phyloP scores from a whole-genome alignment of 352 stramenopile genomes.

The Pythium angustatum region DNA sequence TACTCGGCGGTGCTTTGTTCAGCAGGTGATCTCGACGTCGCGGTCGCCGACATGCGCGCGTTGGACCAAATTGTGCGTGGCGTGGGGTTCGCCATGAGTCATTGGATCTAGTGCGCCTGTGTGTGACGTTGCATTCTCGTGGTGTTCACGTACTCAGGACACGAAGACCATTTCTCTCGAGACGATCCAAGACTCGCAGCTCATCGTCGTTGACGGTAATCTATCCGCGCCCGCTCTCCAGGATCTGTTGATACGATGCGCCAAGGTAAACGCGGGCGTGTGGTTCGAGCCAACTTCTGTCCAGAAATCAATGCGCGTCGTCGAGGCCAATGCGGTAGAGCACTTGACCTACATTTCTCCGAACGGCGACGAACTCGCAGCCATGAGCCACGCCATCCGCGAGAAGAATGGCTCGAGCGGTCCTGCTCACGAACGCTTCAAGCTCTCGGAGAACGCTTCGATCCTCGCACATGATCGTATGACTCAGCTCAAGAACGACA shows the following conservation, averaged over 20 bases:
- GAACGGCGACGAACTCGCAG: conserved; percentile 73
- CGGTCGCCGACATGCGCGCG: conserved; percentile 86
- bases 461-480: conserved; percentile 48
- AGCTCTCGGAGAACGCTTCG: conserved; percentile 43
- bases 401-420: conserved; percentile 24
- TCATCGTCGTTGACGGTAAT: conserved; percentile 83
- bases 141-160: conserved; percentile 36
- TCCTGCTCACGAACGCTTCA: conserved; percentile 47
- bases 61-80: conserved; percentile 73
- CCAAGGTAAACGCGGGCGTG: conserved; percentile 41
- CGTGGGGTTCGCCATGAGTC: no score
- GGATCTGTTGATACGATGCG: conserved; percentile 50
- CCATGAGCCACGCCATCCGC: conserved; percentile 69
- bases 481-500: conserved; percentile 64
- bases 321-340: conserved; percentile 47
- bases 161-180: conserved; percentile 42
- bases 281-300: conserved; percentile 89
- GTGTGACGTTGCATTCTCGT: no score
- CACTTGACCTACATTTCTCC: conserved; percentile 74
- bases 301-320: conserved; percentile 71
- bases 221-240: conserved; percentile 48
- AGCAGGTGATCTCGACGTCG: conserved; percentile 79
- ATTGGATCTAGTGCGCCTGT: no score
- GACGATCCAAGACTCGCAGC: conserved; percentile 44
- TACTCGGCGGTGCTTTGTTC: conserved; percentile 84